Percentiles rank a stretch among this genome's conserved stretches.
phyloP scores from a whole-genome alignment of 108 stramenopile species.

The Pseudonitzschia multiseries region DNA sequence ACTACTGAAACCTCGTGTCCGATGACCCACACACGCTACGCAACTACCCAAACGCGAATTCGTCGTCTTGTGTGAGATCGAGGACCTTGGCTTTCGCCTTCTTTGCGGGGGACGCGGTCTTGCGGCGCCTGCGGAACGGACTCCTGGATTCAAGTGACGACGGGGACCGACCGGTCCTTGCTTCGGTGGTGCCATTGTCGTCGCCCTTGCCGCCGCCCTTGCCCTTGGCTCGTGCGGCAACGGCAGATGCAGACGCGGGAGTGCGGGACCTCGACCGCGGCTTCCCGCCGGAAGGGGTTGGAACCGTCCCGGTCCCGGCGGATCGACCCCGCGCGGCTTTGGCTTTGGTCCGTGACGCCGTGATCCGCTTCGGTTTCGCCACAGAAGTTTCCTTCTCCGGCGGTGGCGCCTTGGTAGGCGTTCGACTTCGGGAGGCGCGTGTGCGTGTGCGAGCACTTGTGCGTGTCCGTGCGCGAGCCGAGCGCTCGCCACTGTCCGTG shows the following conservation, averaged over 20 bases:
- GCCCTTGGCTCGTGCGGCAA: too few species aligned
- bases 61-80: slow-evolving; percentile 20
- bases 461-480: too few species aligned
- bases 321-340: background rate
- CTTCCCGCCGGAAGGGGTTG: background rate
- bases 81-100: background rate
- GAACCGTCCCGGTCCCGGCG: too few species aligned
- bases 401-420: background rate
- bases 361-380: too few species aligned
- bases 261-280: background rate
- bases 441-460: too few species aligned
- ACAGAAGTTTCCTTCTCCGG: background rate
- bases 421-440: too few species aligned
- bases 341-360: too few species aligned
- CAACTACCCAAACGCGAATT: slow-evolving; percentile 16
- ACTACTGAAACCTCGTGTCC: too few species aligned
- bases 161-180: background rate
- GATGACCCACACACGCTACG: background rate
- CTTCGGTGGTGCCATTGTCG: background rate
- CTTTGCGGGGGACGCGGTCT: background rate
- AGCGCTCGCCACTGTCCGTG: too few species aligned
- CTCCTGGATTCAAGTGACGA: slow-evolving; percentile 2
- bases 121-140: slow-evolving; percentile 15
- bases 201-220: background rate
- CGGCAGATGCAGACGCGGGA: too few species aligned